Conservation (phyloP, 2,329 filamentous ascomycete species). For the Seiridium cupressi region DNA sequence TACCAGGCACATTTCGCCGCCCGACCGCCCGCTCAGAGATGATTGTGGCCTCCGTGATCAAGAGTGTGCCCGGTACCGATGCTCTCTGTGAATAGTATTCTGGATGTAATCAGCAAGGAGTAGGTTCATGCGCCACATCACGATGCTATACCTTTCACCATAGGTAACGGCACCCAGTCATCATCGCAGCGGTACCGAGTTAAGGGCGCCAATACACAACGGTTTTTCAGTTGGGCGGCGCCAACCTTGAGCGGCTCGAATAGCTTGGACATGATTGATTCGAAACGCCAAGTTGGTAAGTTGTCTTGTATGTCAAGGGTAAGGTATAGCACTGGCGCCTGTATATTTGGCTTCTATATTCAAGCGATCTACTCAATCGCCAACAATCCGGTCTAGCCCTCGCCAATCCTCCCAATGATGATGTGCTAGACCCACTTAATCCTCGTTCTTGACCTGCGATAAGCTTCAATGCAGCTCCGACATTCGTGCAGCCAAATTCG, state of each 20-base stretch:
- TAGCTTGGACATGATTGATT: constrained; percentile 22
- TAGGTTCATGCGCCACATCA: neutral
- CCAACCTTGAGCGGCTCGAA: constrained; percentile 42
- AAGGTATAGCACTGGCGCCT: neutral
- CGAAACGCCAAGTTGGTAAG: neutral
- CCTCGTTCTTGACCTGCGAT: too few relatives aligned
- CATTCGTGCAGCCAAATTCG: too few relatives aligned
- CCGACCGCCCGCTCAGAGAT: constrained; percentile 46
- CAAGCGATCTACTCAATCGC: too few relatives aligned
- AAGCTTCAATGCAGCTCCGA: too few relatives aligned
- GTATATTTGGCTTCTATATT: neutral
- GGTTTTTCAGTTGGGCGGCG: constrained; percentile 36
- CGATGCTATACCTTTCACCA: constrained; percentile 25
- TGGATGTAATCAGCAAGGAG: neutral
- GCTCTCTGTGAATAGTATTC: constrained; percentile 29
- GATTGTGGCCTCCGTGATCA: constrained; percentile 57
- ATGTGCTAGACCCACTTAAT: too few relatives aligned
- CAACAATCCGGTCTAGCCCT: too few relatives aligned
- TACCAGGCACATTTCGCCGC: constrained; percentile 47
- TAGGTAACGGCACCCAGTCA: constrained; percentile 41
- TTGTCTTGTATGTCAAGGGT: neutral
- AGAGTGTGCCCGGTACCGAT: constrained; percentile 38
- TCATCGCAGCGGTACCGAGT: constrained; percentile 42
- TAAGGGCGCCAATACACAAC: constrained; percentile 48
- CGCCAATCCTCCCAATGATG: too few relatives aligned